Evolutionary conservation across 495 filamentous ascomycete genomes (phyloP).

Genomic region (Penicillium soppii): DNA sequence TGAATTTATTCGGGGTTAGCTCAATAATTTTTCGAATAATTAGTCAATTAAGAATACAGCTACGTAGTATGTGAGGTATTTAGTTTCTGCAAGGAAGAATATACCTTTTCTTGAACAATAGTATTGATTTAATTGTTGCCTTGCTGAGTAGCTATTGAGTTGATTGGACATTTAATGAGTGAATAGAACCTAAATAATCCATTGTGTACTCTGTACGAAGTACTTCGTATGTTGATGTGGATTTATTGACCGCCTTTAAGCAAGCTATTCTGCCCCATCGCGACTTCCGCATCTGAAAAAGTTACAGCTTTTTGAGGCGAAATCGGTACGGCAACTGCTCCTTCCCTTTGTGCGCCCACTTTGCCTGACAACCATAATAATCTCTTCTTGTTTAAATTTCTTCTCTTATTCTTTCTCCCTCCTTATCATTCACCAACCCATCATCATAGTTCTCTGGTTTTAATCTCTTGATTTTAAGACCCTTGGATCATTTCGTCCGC

Average conservation of each 20-base stretch:
- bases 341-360: neutral
- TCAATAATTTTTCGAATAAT: too few relatives aligned
- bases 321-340: constrained; percentile 1
- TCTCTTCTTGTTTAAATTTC: neutral
- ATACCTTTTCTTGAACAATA: too few relatives aligned
- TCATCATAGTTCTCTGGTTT: neutral
- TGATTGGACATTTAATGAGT: too few relatives aligned
- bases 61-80: too few relatives aligned
- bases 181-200: too few relatives aligned
- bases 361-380: neutral
- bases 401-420: neutral
- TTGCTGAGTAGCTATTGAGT: too few relatives aligned
- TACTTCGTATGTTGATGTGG: neutral
- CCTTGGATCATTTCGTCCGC: neutral
- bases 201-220: too few relatives aligned
- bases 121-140: too few relatives aligned
- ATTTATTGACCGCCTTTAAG: neutral
- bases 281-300: constrained; percentile 5
- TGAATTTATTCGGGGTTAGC: too few relatives aligned
- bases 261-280: constrained; percentile 1
- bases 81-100: too few relatives aligned
- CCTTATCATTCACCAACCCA: neutral
- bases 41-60: too few relatives aligned
- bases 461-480: neutral
- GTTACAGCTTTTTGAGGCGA: neutral